A percentile compares a stretch with the other conserved stretches of the same genome.
Conservation (phyloP, 2,329 filamentous ascomycete genomes). For the Rasamsonia emersonii region DNA sequence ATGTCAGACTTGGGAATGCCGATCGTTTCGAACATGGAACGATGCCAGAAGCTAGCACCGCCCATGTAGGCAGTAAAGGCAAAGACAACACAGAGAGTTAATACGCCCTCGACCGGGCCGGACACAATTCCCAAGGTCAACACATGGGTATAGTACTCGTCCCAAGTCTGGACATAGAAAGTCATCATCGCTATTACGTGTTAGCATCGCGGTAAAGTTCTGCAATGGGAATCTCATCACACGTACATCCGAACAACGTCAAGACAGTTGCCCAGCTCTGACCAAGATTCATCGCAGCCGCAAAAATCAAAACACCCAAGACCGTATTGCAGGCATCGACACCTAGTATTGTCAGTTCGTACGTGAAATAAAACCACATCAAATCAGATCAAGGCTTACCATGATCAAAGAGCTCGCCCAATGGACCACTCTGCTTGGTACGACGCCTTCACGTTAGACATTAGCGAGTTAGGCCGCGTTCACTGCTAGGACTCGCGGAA, state of each 20-base stretch:
- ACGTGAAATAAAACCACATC: not conserved
- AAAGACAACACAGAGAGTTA: slow-evolving; percentile 76
- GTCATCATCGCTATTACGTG: slow-evolving; percentile 61
- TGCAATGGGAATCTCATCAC: not conserved
- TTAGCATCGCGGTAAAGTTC: slow-evolving; percentile 6
- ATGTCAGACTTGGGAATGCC: slow-evolving; percentile 56
- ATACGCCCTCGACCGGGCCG: slow-evolving; percentile 87
- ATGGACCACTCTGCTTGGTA: slow-evolving; percentile 82
- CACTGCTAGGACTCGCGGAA: too few species aligned
- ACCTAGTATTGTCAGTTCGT: slow-evolving; percentile 27
- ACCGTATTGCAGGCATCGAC: slow-evolving; percentile 95
- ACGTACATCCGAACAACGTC: slow-evolving; percentile 70
- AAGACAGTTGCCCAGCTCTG: slow-evolving; percentile 85
- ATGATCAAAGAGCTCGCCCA: slow-evolving; percentile 96
- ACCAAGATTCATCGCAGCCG: slow-evolving; percentile 84
- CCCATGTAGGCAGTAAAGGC: slow-evolving; percentile 75
- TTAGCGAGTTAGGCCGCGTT: too few species aligned
- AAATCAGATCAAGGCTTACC: slow-evolving; percentile 39
- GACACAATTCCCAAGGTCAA: slow-evolving; percentile 87
- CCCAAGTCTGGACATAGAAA: slow-evolving; percentile 99
- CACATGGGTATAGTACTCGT: slow-evolving; percentile 97
- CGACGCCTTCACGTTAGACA: slow-evolving; percentile 53
- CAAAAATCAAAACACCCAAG: slow-evolving; percentile 88
- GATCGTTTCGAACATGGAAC: slow-evolving; percentile 63
- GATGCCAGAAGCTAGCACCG: slow-evolving; percentile 88